Conservation (phyloP, 768 basidiomycete species). For the Austroboletus eburneus region DNA sequence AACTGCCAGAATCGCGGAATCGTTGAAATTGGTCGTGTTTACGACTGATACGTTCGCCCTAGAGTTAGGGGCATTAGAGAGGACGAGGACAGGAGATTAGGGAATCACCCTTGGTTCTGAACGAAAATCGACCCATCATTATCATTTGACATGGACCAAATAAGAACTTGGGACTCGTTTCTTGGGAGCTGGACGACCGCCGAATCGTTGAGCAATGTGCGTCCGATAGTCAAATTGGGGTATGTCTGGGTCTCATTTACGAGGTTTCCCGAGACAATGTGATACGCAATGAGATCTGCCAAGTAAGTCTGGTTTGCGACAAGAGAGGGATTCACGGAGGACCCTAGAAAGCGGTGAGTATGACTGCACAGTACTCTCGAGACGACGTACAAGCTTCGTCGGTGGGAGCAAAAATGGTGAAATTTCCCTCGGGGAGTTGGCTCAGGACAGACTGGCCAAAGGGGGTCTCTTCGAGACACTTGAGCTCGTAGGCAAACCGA, state of each 20-base stretch:
- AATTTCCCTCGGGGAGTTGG: conserved; percentile 40
- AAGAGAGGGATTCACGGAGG: neutral
- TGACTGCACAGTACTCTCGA: neutral
- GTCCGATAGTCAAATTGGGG: conserved; percentile 60
- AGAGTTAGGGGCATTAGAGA: neutral
- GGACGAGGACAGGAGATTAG: neutral
- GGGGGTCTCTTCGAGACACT: conserved; percentile 40
- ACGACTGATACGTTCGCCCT: conserved; percentile 35
- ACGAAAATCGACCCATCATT: conserved; percentile 39
- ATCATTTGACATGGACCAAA: conserved; percentile 38
- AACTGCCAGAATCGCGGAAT: conserved; percentile 47
- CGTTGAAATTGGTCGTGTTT: conserved; percentile 35
- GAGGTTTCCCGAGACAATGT: conserved; percentile 53
- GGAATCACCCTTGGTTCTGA: conserved; percentile 46
- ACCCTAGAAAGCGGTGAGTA: conserved; percentile 9
- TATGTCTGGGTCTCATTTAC: conserved; percentile 37
- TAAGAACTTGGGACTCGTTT: conserved; percentile 52
- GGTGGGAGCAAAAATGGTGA: conserved; percentile 55
- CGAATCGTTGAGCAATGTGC: conserved; percentile 54
- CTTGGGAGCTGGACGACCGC: conserved; percentile 53
- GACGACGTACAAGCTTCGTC: conserved; percentile 49
- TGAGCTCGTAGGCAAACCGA: conserved; percentile 37
- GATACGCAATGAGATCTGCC: conserved; percentile 52
- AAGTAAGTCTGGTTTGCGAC: conserved; percentile 34
- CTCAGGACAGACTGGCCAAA: conserved; percentile 42